Evolutionary conservation across 768 basidiomycete species (phyloP), one percentile per base, ranked within the genome.

Genomic region (Leccinum olivaceopallidum): DNA sequence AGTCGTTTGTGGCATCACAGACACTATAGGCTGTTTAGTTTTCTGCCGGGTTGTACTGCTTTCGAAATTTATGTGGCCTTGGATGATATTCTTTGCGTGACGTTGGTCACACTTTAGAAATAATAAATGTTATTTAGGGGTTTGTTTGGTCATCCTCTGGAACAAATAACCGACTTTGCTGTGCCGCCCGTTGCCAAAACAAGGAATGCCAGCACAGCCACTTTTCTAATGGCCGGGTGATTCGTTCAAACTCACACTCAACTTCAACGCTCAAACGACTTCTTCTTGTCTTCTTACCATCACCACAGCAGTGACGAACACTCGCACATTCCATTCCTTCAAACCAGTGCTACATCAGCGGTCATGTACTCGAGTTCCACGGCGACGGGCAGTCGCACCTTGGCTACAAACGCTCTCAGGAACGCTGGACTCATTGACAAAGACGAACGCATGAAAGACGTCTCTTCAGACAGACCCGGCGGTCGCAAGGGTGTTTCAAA

Each of bases 391-490:
- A 77, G 82, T 55, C 83, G 86, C 64, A 70, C 81, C 30, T 75
- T 92, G 20, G 88, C 85, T 22, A 65, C 81, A 60, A 87, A 75
- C 59, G 86, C 88, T 32, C 77, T 92, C 26, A 85, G 86, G 60
- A 84, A 75, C 39, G 89, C 88, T 3, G 90, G 90, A 47, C 85
- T 92, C 69, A 87, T 90, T 62, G 89, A 90, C 80, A 79, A 83
- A 59, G 90, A 92, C 72, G 78, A 85, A 59, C 82, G 78, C 65
- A 92, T 92, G 90, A 83, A 85, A 62, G 90, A 92, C 68, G 76
- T 79, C 49, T 79, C 82, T 9, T 84, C 85, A 18, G 72, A 75
- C 76, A 88, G 79, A 65, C 88, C 87, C 6, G 88, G 88, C 54
- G 89, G 89, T 24, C 83, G 89, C 69, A 92, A 92, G 72, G 83